These are phyloP conservation scores for Brassica nigra DNA, from an alignment of 345 rosid species.

Conservation along the genomic window DNA sequence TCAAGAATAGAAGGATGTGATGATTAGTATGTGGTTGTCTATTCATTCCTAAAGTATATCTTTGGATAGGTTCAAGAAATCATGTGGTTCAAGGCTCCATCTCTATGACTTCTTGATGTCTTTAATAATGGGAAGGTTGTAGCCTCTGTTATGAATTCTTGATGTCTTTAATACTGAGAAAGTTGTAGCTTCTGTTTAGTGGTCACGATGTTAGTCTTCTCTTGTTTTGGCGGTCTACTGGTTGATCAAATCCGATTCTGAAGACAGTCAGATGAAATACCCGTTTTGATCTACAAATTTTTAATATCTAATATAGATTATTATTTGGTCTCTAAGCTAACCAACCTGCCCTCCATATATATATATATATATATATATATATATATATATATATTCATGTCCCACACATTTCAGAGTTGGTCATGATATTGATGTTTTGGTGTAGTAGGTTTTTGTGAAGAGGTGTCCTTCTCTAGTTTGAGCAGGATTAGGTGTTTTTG, in stretches of 20 bases:
- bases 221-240: background rate
- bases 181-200: background rate
- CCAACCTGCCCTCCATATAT: too few relatives aligned
- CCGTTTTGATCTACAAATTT: background rate
- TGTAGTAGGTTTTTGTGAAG: background rate
- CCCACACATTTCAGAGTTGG: background rate
- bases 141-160: background rate
- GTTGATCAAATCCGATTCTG: background rate
- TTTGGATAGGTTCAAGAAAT: background rate
- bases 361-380: too few relatives aligned
- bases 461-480: background rate
- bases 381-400: background rate
- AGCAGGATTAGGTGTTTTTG: background rate
- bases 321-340: too few relatives aligned
- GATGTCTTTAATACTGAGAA: background rate
- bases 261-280: background rate
- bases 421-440: background rate
- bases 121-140: background rate
- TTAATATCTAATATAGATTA: background rate
- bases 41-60: background rate
- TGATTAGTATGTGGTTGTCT: constrained; percentile 23
- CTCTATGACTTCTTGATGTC: background rate
- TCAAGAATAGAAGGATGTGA: constrained; percentile 26
- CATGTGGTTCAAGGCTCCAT: background rate
- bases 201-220: background rate